phyloP scores from a whole-genome alignment of 2,329 filamentous ascomycete genomes.

The Xylaria sp. region DNA sequence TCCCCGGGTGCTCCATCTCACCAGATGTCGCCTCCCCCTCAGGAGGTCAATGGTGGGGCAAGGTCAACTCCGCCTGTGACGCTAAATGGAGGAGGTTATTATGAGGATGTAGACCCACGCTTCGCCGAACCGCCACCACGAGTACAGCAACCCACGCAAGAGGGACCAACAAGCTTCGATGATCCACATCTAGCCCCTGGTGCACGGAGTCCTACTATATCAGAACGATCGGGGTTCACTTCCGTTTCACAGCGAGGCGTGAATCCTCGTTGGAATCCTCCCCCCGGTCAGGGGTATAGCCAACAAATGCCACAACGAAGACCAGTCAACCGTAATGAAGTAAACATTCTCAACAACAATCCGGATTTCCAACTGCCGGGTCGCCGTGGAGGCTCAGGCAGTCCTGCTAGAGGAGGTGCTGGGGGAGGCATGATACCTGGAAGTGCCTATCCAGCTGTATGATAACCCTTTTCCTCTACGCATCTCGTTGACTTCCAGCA shows the following conservation, averaged over 20 bases:
- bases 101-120: conserved; percentile 91
- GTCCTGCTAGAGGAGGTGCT: conserved; percentile 39
- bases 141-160: conserved; percentile 44
- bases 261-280: conserved; percentile 85
- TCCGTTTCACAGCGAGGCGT: conserved; percentile 88
- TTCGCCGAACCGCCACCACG: conserved; percentile 68
- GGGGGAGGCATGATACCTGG: conserved; percentile 62
- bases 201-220: conserved; percentile 77
- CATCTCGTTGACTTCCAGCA: background rate
- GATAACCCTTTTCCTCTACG: conserved; percentile 27
- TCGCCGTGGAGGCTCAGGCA: conserved; percentile 48
- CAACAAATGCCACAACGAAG: conserved; percentile 58
- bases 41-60: conserved; percentile 53
- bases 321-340: conserved; percentile 69
- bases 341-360: conserved; percentile 81
- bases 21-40: conserved; percentile 50
- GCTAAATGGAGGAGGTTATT: conserved; percentile 67
- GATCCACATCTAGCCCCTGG: conserved; percentile 67
- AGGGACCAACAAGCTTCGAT: conserved; percentile 65
- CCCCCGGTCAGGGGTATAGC: conserved; percentile 58
- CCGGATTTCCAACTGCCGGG: conserved; percentile 84
- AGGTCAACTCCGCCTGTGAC: conserved; percentile 51
- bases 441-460: conserved; percentile 62
- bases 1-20: conserved; percentile 61
- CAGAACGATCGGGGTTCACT: conserved; percentile 87